Percentiles rank a stretch among this genome's conserved stretches.
These are phyloP conservation scores for Pseudocercospora crystallina DNA, from an alignment of 2,329 filamentous ascomycete genomes.

Conservation along the genomic window DNA sequence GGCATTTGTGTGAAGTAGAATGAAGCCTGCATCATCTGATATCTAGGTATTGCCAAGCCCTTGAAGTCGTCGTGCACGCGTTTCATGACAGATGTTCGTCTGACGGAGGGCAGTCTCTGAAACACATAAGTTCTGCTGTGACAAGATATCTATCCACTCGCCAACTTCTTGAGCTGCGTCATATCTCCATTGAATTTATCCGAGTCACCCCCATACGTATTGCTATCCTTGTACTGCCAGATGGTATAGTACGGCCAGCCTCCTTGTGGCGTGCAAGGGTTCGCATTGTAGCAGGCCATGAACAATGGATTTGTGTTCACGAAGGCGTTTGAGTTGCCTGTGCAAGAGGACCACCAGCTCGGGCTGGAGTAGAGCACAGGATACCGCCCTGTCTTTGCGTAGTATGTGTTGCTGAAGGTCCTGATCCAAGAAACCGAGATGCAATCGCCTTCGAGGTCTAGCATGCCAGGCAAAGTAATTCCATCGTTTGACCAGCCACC, in stretches of 20 bases:
- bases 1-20: no score
- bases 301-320: conserved; percentile 29
- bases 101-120: no score
- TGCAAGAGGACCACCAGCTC: conserved; percentile 57
- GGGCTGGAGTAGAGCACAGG: conserved; percentile 56
- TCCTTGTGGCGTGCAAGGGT: conserved; percentile 31
- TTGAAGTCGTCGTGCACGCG: no score
- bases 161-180: conserved; percentile 37
- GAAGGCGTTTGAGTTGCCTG: conserved; percentile 52
- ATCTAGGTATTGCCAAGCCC: no score
- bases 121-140: not conserved
- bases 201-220: conserved; percentile 54
- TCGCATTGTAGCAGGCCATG: conserved; percentile 31
- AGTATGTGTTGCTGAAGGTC: conserved; percentile 55
- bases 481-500: conserved; percentile 57
- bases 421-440: conserved; percentile 52
- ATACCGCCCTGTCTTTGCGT: conserved; percentile 46
- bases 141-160: conserved; percentile 26
- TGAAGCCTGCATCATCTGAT: no score
- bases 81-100: no score
- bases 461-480: conserved; percentile 57
- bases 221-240: conserved; percentile 55
- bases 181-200: conserved; percentile 53
- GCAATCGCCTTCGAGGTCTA: conserved; percentile 56
- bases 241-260: conserved; percentile 56